Evolutionary conservation across 257 asterid genomes (phyloP).

Genomic region (Nicotiana paniculata): DNA sequence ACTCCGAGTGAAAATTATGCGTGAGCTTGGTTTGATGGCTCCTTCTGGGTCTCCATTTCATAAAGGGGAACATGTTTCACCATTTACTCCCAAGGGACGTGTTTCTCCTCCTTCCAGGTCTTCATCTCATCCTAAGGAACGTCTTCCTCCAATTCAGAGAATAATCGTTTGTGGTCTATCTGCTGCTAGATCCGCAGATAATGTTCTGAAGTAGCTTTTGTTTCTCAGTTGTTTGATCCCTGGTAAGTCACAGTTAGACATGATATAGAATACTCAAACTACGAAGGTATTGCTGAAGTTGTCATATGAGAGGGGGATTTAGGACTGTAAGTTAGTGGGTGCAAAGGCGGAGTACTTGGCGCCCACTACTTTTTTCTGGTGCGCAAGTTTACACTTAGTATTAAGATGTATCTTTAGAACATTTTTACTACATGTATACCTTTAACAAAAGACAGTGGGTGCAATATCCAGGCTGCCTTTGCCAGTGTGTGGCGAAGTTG

Average conservation of each 20-base stretch:
- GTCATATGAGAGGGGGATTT: neutral
- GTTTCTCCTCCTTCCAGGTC: neutral
- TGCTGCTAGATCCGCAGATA: neutral
- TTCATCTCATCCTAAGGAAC: neutral
- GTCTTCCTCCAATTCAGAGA: neutral
- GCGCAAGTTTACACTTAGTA: neutral
- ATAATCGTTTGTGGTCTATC: neutral
- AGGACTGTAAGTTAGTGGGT: neutral
- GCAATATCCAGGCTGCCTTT: neutral
- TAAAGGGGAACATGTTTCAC: neutral
- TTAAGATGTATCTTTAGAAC: neutral
- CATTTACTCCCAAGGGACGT: neutral
- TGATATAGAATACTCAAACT: neutral
- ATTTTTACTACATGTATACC: neutral
- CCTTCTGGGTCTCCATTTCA: slow-evolving; percentile 29
- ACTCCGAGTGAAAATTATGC: slow-evolving; percentile 26
- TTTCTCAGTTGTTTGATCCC: neutral
- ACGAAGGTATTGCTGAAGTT: neutral
- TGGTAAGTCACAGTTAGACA: neutral
- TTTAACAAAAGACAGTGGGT: neutral
- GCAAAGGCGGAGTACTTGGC: neutral
- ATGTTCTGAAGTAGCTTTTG: neutral
- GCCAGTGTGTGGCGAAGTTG: neutral
- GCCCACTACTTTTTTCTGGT: neutral
- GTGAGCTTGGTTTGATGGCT: slow-evolving; percentile 29